Base-by-base conservation (phyloP, 192 early-diverging fungal genomes). In the Tieghemiomyces parasiticus region DNA sequence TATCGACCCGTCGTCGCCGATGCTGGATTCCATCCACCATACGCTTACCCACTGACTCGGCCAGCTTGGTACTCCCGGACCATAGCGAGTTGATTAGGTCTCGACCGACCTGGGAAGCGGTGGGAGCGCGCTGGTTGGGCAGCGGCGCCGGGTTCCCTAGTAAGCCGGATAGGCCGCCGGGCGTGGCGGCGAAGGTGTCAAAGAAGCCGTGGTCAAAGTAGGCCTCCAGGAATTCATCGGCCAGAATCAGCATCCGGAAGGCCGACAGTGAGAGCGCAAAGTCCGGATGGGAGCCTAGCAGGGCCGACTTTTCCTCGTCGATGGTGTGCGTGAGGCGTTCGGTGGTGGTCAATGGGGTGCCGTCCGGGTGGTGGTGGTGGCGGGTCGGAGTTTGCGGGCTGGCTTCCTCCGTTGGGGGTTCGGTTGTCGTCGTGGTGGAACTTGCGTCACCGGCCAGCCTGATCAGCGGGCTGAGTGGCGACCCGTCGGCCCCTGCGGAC, bases 171-270 rank as follows among this genome's bases (percentile, higher is more conserved):
- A 29, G 0, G 34, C 16, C 4, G 0, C 54, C 54, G 31, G 54
- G 54, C 12, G 54, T 56, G 24, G 33, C 33, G 54, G 26, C 2
- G 34, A 56, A 56, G 30, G 54, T 56, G 29, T 56, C 54, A 16
- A 26, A 38, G 20, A 60, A 60, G 22, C 42, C 46, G 26, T 60
- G 59, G 48, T 89, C 84, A 65, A 97, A 93, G 56, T 90, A 92
- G 30, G 74, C 70, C 59, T 90, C 87, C n/a, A 97, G 70, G 35
- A 82, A 78, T 42, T 86, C 88, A 65, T 95, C 91, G 20, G 81
- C 84, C 58, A 95, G 69, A n/a, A 92, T 75, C 1, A 91, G 79
- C 75, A 95, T 89, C 32, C 84, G 73, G 66, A 85, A 88, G 60
- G 72, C 77, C 25, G 72, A 70, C 42, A 67, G 62, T 35, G 59